Conservation (phyloP, 164 flowering plant genomes). For the Santalum album region DNA sequence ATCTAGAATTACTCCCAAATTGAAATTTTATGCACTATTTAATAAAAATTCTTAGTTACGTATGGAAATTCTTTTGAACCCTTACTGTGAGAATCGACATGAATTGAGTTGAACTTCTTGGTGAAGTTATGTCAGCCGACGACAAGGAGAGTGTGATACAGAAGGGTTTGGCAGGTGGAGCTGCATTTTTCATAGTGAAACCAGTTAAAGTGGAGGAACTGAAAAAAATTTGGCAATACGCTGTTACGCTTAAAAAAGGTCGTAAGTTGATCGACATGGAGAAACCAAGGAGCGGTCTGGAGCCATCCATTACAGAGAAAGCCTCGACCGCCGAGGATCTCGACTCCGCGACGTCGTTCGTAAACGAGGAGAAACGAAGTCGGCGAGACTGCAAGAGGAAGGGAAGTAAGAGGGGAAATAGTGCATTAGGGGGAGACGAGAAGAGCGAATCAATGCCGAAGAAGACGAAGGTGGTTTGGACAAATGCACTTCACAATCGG, state of each 20-base stretch:
- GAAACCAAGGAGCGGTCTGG: slow-evolving; percentile 1
- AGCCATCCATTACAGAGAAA: not conserved
- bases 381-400: slow-evolving; percentile 9
- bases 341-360: slow-evolving; percentile 10
- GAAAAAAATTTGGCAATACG: slow-evolving; percentile 37
- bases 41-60: too few relatives aligned
- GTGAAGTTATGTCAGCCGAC: slow-evolving; percentile 49
- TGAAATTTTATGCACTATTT: too few relatives aligned
- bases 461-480: slow-evolving; percentile 42
- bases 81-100: not conserved
- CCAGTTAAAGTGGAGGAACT: slow-evolving; percentile 27
- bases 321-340: not conserved
- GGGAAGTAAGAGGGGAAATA: not conserved
- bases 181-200: slow-evolving; percentile 27
- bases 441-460: slow-evolving; percentile 4
- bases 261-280: slow-evolving; percentile 1
- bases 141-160: slow-evolving; percentile 16
- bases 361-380: slow-evolving; percentile 1
- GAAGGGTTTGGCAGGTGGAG: slow-evolving; percentile 32
- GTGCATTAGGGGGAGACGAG: not conserved
- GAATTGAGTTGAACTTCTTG: not conserved
- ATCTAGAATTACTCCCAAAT: too few relatives aligned
- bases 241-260: slow-evolving; percentile 10
- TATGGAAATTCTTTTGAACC: too few relatives aligned
- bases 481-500: slow-evolving; percentile 29